A percentile compares a stretch with the other conserved stretches of the same genome.
phyloP scores from a whole-genome alignment of 495 filamentous ascomycete species.

The Podospora bellae-mahoneyi region DNA sequence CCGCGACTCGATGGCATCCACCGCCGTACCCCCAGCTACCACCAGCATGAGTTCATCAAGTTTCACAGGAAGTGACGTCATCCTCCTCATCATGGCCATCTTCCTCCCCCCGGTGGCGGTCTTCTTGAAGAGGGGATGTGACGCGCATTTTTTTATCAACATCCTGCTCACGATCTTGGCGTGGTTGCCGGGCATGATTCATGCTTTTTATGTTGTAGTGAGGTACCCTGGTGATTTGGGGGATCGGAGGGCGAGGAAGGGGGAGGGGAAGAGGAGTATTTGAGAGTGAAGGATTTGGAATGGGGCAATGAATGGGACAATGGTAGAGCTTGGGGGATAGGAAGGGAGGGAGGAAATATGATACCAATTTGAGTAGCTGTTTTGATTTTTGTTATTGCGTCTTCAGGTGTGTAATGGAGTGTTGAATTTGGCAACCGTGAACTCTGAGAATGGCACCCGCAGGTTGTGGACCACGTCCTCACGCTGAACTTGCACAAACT shows the following conservation, averaged over 20 bases:
- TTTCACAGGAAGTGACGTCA: background rate
- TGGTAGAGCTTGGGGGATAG: too few species aligned
- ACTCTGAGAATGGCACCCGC: too few species aligned
- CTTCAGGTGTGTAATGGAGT: too few species aligned
- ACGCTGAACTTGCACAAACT: too few species aligned
- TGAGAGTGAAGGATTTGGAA: too few species aligned
- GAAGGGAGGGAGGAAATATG: too few species aligned
- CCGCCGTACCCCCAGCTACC: background rate
- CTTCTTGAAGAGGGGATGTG: conserved; percentile 85
- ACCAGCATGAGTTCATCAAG: background rate
- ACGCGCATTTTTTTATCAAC: conserved; percentile 81
- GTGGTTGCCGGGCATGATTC: conserved; percentile 73
- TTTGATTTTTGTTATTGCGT: too few species aligned
- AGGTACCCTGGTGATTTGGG: conserved; percentile 4
- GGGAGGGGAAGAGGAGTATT: background rate
- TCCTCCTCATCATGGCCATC: conserved; percentile 56
- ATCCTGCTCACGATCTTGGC: conserved; percentile 80
- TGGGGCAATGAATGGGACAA: too few species aligned
- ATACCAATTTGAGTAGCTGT: too few species aligned
- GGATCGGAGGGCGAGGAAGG: background rate
- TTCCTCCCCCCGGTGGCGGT: conserved; percentile 86
- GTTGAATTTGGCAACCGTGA: too few species aligned
- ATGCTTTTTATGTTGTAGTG: conserved; percentile 54
- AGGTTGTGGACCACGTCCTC: too few species aligned
- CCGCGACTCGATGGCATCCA: background rate